These are phyloP conservation scores for Ceratobasidium sp. DNA, from an alignment of 1,284 basidiomycete species.

Conservation along the genomic window DNA sequence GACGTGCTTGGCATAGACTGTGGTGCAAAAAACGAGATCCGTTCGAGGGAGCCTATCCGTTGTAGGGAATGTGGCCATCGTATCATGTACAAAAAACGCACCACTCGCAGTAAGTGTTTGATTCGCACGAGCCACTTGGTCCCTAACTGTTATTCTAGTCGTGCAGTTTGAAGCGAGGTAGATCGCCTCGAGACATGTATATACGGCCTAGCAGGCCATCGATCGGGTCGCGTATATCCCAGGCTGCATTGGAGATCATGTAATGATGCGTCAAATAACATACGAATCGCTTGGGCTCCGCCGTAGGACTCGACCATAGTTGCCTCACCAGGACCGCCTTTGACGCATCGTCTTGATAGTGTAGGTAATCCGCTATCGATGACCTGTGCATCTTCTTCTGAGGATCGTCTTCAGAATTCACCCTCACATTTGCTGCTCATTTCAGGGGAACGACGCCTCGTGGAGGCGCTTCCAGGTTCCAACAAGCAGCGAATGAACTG, in stretches of 20 bases:
- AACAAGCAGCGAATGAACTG: constrained; percentile 10
- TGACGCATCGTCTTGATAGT: constrained; percentile 31
- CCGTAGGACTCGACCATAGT: constrained; percentile 1
- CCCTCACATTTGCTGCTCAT: constrained; percentile 18
- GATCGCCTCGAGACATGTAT: neutral
- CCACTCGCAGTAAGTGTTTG: constrained; percentile 84
- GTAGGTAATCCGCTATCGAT: constrained; percentile 38
- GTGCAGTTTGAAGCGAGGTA: constrained; percentile 88
- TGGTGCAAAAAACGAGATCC: constrained; percentile 91
- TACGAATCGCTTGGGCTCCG: constrained; percentile 18
- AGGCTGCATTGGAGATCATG: constrained; percentile 1
- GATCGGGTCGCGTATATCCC: constrained; percentile 6
- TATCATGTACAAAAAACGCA: constrained; percentile 99
- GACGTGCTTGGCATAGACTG: constrained; percentile 68
- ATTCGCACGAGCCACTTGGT: constrained; percentile 16
- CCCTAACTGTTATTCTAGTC: constrained; percentile 55
- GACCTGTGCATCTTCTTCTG: constrained; percentile 38
- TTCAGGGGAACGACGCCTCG: constrained; percentile 37
- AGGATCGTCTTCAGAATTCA: constrained; percentile 36
- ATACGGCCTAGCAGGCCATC: neutral
- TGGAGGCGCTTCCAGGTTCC: constrained; percentile 30
- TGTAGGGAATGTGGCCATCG: constrained; percentile 97
- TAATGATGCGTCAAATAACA: constrained; percentile 33
- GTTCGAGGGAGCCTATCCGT: constrained; percentile 92
- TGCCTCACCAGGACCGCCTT: constrained; percentile 30